These are phyloP conservation scores for Cardiospermum halicacabum DNA, from an alignment of 345 rosid species.

Conservation along the genomic window DNA sequence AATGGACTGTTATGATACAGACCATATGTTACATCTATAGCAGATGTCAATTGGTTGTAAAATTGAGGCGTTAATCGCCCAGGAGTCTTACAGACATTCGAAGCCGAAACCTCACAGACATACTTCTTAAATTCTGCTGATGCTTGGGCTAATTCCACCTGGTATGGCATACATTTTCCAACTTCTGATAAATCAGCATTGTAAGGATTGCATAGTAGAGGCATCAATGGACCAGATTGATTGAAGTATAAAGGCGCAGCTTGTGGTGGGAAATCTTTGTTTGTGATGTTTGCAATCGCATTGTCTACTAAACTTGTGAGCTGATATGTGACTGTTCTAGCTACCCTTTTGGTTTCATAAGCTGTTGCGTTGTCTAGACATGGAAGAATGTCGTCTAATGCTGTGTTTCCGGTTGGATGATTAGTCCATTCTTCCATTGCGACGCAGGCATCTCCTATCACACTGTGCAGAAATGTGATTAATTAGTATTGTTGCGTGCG, in stretches of 20 bases:
- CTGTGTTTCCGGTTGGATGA: conserved; percentile 83
- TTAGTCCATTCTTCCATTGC: conserved; percentile 92
- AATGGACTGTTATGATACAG: conserved; percentile 75
- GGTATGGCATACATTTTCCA: conserved; percentile 52
- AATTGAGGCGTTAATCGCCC: conserved; percentile 76
- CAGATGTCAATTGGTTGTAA: conserved; percentile 58
- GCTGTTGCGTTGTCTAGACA: conserved; percentile 95
- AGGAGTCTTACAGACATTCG: conserved; percentile 54
- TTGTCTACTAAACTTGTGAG: conserved; percentile 49
- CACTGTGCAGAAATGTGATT: conserved; percentile 37
- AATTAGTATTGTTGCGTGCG: too few species aligned
- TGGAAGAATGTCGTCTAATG: conserved; percentile 86
- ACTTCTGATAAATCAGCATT: conserved; percentile 57
- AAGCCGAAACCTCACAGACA: conserved; percentile 42
- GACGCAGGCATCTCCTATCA: conserved; percentile 82
- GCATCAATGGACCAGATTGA: conserved; percentile 85
- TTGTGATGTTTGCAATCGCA: conserved; percentile 43
- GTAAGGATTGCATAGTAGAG: conserved; percentile 78
- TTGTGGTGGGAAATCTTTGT: conserved; percentile 45
- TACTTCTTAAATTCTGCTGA: conserved; percentile 69
- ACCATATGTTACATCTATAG: conserved; percentile 78
- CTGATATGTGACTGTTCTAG: conserved; percentile 59
- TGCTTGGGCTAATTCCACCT: conserved; percentile 60
- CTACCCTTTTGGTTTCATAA: conserved; percentile 56
- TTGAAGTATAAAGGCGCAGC: conserved; percentile 46